Base-by-base conservation (phyloP, 2,329 filamentous ascomycete genomes). In the Pseudogymnoascus sp. region DNA sequence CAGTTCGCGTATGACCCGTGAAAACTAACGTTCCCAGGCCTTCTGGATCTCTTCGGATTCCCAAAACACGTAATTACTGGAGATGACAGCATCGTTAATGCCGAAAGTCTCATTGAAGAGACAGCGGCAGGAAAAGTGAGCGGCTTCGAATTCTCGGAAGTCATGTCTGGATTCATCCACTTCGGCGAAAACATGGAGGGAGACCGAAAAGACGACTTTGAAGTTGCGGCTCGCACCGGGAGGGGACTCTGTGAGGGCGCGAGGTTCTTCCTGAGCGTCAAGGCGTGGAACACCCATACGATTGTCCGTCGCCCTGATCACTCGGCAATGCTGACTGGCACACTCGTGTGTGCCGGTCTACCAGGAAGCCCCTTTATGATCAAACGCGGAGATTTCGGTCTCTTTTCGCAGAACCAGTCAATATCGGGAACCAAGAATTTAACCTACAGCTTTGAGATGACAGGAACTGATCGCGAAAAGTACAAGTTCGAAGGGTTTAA, bases 401-500 rank as follows among this genome's bases (percentile, higher is more conserved):
- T 87, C 17, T 86, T 87, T 68, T 75, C 77, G 35, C 70, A 76
- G 11, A 80, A 85, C 66, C 71, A 76, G 36, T 76, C 79, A 63
- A 77, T 80, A 0, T 78, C 84, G 0, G 83, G 84, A 15, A 84
- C 82, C 4, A 77, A 77, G 29, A 85, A 83, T 64, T 71, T 88
- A 31, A 80, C 79, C 0, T 88, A 88, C 68, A 79, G 85, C 67
- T 84, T 86, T 63, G 80, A 83, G 66, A 81, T 88, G 78, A 75
- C 75, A 26, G 81, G 81, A 4, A 75, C 79, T 3, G 74, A 82
- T 63, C 81, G 81, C 11, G 73, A 76, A 47, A 74, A 73, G 57
- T 77, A 84, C 50, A 80, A 81, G 62, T 84, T 88, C 68, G 77
- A 84, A 63, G 85, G 84, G 0, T 84, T 81, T 72, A 87, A 87